Conservation (phyloP, 495 filamentous ascomycete genomes). For the Penicillium silybi region DNA sequence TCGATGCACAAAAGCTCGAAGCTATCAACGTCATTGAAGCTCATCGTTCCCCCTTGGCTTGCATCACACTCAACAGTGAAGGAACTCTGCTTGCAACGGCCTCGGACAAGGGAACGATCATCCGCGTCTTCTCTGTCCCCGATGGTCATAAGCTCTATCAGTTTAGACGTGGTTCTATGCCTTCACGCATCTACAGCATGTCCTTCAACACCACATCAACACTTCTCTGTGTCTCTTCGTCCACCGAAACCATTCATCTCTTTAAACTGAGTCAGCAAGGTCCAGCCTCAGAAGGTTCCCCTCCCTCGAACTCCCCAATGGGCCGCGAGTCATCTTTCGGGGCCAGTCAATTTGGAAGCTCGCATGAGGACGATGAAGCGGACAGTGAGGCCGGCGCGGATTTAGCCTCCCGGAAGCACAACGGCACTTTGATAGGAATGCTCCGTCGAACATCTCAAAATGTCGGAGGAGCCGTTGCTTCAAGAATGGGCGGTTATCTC, state of each 20-base stretch:
- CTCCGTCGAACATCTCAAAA: constrained; percentile 95
- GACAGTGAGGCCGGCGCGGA: constrained; percentile 29
- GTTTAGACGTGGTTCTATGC: constrained; percentile 91
- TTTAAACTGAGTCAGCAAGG: constrained; percentile 65
- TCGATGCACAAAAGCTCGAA: constrained; percentile 80
- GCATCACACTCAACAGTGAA: constrained; percentile 84
- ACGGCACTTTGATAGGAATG: constrained; percentile 77
- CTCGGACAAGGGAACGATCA: constrained; percentile 96
- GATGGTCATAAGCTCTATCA: constrained; percentile 88
- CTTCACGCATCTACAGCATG: constrained; percentile 95
- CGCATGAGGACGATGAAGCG: constrained; percentile 35
- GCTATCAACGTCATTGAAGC: constrained; percentile 90
- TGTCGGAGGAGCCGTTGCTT: constrained; percentile 84
- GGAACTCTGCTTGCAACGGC: constrained; percentile 93
- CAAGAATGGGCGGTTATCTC: constrained; percentile 84
- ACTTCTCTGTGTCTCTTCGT: constrained; percentile 90
- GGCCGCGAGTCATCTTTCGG: constrained; percentile 39
- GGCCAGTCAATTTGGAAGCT: constrained; percentile 32
- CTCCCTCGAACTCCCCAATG: constrained; percentile 28
- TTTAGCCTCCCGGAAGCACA: constrained; percentile 43
- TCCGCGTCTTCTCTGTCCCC: constrained; percentile 89
- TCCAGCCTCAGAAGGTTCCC: constrained; percentile 28
- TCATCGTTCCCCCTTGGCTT: constrained; percentile 87
- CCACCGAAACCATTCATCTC: constrained; percentile 95
- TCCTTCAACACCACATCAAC: constrained; percentile 96